Conservation (phyloP, 2,329 filamentous ascomycete genomes). For the Fusarium sambucinum region DNA sequence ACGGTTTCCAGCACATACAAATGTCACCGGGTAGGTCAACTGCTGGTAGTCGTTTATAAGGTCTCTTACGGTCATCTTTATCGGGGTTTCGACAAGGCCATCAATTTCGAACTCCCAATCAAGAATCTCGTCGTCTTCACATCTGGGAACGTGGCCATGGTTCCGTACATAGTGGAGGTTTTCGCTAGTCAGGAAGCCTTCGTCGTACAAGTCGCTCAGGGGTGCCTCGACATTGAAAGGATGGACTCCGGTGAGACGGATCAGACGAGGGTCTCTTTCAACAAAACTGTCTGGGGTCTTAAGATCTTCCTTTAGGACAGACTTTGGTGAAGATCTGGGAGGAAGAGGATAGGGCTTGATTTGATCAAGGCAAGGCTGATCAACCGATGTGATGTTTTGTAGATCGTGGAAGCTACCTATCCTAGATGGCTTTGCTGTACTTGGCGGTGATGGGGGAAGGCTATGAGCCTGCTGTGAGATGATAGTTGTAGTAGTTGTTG, state of each 20-base stretch:
- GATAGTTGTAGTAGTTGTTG: slow-evolving; percentile 32
- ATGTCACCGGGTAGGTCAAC: slow-evolving; percentile 85
- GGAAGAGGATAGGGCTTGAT: slow-evolving; percentile 71
- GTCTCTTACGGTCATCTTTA: slow-evolving; percentile 78
- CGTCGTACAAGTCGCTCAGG: slow-evolving; percentile 79
- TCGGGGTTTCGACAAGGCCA: slow-evolving; percentile 82
- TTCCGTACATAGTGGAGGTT: slow-evolving; percentile 94
- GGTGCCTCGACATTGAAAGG: slow-evolving; percentile 93
- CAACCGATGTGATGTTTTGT: slow-evolving; percentile 36
- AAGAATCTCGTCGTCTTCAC: slow-evolving; percentile 77
- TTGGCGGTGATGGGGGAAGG: slow-evolving; percentile 57
- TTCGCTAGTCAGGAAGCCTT: slow-evolving; percentile 87
- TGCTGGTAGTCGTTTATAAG: slow-evolving; percentile 82
- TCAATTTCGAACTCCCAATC: slow-evolving; percentile 88
- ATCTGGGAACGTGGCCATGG: slow-evolving; percentile 84
- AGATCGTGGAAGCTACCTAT: slow-evolving; percentile 51
- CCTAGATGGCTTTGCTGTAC: slow-evolving; percentile 55
- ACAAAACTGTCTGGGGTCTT: slow-evolving; percentile 89
- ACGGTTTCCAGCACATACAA: slow-evolving; percentile 92
- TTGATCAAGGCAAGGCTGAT: slow-evolving; percentile 12
- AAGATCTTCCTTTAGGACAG: slow-evolving; percentile 79
- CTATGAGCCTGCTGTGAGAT: slow-evolving; percentile 17
- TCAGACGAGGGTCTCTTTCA: slow-evolving; percentile 81
- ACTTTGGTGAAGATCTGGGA: slow-evolving; percentile 69
- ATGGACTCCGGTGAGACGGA: slow-evolving; percentile 87